These are phyloP conservation scores for Boletus rufocinnamomeus DNA, from an alignment of 768 basidiomycete genomes.

Conservation along the genomic window DNA sequence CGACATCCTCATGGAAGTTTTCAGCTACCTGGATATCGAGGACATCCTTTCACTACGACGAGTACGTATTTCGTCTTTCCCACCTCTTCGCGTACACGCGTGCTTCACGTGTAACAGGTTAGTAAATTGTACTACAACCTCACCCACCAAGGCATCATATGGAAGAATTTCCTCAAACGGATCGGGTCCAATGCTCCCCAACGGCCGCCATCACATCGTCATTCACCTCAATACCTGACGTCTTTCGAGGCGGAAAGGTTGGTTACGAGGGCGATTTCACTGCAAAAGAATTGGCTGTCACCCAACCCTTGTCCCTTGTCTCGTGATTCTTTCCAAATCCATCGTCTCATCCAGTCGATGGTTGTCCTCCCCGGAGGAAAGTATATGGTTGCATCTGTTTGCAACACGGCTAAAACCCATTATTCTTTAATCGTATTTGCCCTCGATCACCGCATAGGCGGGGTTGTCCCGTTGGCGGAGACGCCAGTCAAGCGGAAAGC, in stretches of 20 bases:
- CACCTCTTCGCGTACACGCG: background rate
- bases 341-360: conserved; percentile 51
- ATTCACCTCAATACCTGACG: conserved; percentile 36
- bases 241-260: conserved; percentile 53
- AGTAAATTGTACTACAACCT: conserved; percentile 60
- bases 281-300: conserved; percentile 61
- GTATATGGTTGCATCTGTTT: conserved; percentile 63
- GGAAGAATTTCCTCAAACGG: conserved; percentile 62
- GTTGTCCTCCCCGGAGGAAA: conserved; percentile 66
- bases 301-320: conserved; percentile 37
- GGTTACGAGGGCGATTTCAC: conserved; percentile 58
- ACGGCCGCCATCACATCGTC: conserved; percentile 57
- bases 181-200: conserved; percentile 60
- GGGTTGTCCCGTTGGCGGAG: conserved; percentile 49
- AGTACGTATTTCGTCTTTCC: conserved; percentile 27
- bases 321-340: conserved; percentile 27
- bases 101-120: conserved; percentile 40
- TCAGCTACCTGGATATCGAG: conserved; percentile 37
- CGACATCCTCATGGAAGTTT: conserved; percentile 42
- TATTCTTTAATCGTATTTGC: conserved; percentile 56
- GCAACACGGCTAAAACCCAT: conserved; percentile 42
- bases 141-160: conserved; percentile 67
- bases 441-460: conserved; percentile 52
- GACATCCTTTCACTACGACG: conserved; percentile 41
- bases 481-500: conserved; percentile 52